phyloP scores from a whole-genome alignment of 139 green algal species.

The Desmodesmus armatus region DNA sequence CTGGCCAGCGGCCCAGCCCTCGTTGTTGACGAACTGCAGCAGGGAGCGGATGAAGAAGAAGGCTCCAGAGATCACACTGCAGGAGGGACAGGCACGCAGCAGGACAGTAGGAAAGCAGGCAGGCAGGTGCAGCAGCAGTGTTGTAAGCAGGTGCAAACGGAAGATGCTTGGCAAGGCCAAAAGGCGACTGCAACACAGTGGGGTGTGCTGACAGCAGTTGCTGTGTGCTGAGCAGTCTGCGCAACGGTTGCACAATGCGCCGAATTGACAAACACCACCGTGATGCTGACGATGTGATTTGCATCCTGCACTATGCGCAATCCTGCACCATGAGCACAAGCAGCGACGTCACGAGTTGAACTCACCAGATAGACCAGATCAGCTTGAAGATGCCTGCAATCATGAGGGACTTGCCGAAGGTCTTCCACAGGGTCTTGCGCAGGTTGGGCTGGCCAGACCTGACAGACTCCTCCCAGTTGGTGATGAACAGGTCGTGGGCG shows the following conservation, averaged over 20 bases:
- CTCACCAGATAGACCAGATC: constrained; percentile 44
- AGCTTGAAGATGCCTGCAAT: constrained; percentile 56
- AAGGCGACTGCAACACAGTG: neutral
- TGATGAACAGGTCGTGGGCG: constrained; percentile 41
- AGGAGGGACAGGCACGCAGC: neutral
- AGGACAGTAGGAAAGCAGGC: neutral
- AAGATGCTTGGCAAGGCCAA: neutral
- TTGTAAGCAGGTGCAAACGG: neutral
- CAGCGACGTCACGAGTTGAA: neutral
- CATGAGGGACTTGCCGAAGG: constrained; percentile 45
- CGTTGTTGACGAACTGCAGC: constrained; percentile 66
- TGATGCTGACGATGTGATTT: neutral
- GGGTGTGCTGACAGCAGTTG: too few relatives aligned
- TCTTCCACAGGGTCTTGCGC: constrained; percentile 51
- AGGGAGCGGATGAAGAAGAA: constrained; percentile 77
- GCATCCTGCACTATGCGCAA: neutral
- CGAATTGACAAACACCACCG: neutral
- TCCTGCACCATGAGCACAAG: neutral
- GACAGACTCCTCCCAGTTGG: constrained; percentile 44
- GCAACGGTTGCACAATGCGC: neutral
- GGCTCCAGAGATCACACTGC: constrained; percentile 47
- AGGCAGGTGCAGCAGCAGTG: neutral
- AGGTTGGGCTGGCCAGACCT: constrained; percentile 9
- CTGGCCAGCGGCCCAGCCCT: constrained; percentile 26
- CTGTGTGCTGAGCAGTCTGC: neutral